Percentiles rank a stretch among this genome's conserved stretches.
These are phyloP conservation scores for Pseudocohnilembus persalinus DNA, from an alignment of 169 alveolate species.

Conservation along the genomic window DNA sequence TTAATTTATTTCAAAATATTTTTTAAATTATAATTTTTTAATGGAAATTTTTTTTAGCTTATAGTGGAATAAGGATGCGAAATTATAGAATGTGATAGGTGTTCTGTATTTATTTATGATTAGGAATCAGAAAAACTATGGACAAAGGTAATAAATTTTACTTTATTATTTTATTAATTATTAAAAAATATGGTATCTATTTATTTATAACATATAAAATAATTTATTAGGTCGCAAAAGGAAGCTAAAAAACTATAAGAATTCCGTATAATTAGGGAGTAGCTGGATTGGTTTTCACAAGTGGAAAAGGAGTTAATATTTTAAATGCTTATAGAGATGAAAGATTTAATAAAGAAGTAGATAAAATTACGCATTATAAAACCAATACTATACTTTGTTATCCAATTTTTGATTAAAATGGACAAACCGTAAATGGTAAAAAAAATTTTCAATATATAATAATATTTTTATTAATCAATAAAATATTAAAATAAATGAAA, in stretches of 20 bases:
- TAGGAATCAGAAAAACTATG: constrained; percentile 11
- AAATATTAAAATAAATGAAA: no score
- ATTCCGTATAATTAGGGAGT: constrained; percentile 54
- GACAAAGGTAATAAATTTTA: neutral
- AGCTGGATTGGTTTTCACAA: constrained; percentile 48
- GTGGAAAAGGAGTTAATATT: constrained; percentile 41
- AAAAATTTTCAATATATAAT: neutral
- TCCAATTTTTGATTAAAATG: constrained; percentile 52
- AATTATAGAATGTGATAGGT: neutral
- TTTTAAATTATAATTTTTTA: no score
- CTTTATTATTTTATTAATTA: no score
- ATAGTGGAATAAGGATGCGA: constrained; percentile 6
- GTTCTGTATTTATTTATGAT: constrained; percentile 16
- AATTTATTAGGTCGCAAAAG: neutral
- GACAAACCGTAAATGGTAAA: neutral
- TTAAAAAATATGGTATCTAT: no score
- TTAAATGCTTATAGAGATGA: constrained; percentile 56
- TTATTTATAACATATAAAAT: no score
- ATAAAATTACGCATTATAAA: constrained; percentile 55
- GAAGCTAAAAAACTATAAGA: constrained; percentile 13
- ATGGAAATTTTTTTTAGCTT: no score
- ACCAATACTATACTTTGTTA: constrained; percentile 51
- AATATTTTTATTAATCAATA: neutral
- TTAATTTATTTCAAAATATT: no score
- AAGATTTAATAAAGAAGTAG: constrained; percentile 53